These are phyloP conservation scores for Vigna trinervia DNA, from an alignment of 306 rosid genomes.

Conservation along the genomic window DNA sequence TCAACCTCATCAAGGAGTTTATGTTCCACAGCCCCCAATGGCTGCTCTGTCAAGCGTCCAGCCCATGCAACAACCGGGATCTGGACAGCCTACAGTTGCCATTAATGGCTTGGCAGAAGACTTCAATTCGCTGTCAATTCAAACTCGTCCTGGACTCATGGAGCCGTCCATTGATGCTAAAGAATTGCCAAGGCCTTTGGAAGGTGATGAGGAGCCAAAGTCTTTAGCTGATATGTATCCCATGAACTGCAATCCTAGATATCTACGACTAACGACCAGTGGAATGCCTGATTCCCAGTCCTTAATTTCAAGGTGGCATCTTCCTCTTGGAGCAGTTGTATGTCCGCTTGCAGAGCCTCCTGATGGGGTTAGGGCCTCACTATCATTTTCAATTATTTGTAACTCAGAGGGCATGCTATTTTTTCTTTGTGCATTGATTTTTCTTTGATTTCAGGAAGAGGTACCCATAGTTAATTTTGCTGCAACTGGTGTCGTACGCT, in stretches of 20 bases:
- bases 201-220: conserved; percentile 81
- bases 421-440: conserved; percentile 17
- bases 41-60: conserved; percentile 68
- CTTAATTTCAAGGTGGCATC: conserved; percentile 95
- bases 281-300: conserved; percentile 94
- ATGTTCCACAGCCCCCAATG: conserved; percentile 60
- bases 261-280: conserved; percentile 80
- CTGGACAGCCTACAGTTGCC: conserved; percentile 66
- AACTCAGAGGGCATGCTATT: conserved; percentile 14
- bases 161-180: conserved; percentile 75
- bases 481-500: conserved; percentile 84
- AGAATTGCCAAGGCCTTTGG: conserved; percentile 89
- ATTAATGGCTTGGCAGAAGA: conserved; percentile 89
- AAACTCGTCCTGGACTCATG: conserved; percentile 86
- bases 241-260: conserved; percentile 79
- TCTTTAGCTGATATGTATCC: conserved; percentile 65
- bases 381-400: conserved; percentile 40
- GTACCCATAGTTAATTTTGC: conserved; percentile 86
- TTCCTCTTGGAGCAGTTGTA: conserved; percentile 97
- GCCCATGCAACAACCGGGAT: conserved; percentile 63
- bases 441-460: conserved; percentile 73
- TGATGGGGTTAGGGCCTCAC: conserved; percentile 70
- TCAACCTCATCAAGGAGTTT: conserved; percentile 68
- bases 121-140: conserved; percentile 81
- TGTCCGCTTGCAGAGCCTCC: conserved; percentile 98